Evolutionary conservation across 2,329 filamentous ascomycete species (phyloP), one percentile per base, ranked within the genome.

Genomic region (Xylaria sp.): DNA sequence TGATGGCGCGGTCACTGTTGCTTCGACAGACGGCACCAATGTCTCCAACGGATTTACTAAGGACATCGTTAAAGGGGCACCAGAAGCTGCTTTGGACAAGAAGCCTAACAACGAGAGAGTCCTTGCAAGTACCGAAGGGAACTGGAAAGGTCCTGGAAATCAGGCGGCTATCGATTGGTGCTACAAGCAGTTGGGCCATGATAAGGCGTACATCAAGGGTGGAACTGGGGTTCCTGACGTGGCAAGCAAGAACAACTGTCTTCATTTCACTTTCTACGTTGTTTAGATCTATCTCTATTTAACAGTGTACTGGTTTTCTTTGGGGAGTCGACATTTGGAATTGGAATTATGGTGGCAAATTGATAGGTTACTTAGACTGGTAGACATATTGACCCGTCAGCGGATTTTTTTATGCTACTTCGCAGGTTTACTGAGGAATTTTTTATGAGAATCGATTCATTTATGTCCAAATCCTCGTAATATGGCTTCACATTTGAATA

Each of bases 71-170:
- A 75, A 74, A 13, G 75, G 72, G n/a, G 79, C 79, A 13, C 78
- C 78, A 12, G 74, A 66, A 5, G 78, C 74, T 0, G 79, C 80
- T 4, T 66, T 76, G 20, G 66, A 69, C 45, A 78, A 76, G 71
- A 78, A 78, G 61, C 74, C 75, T 12, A 77, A 77, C 64, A 78
- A 78, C 12, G 76, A 77, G 69, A 76, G 73, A 50, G 77, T 72
- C 1, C 74, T 80, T 32, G 78, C 74, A 8, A 78, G 73, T 36
- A 81, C 80, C 2, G 73, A 79, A 71, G 78, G 79, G 1, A 81
- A 81, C 67, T 82, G 80, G 80, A 78, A 75, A 23, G 77, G 72
- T 6, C 75, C 78, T 8, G 76, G 77, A 12, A 81, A 81, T 70
- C 66, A 78, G 70, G 77, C 76, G n/a, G 77, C 80, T 20, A 74